Evolutionary conservation across 1,284 basidiomycete species (phyloP).

Genomic region (Melampsora americana): DNA sequence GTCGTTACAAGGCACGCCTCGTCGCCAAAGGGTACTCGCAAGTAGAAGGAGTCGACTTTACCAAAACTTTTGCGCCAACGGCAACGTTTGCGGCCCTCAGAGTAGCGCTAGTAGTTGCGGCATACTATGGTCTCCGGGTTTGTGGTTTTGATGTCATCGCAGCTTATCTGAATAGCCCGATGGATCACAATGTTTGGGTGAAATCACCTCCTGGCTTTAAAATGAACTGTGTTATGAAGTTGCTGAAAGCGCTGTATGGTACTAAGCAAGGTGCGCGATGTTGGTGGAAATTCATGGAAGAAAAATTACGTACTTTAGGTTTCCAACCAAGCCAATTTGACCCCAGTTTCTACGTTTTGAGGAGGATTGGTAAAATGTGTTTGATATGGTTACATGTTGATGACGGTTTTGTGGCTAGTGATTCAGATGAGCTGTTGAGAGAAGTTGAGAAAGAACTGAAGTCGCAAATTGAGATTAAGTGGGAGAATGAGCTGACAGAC

Average conservation of each 20-base stretch:
- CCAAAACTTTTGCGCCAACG: too few relatives aligned
- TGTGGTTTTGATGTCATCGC: slow-evolving; percentile 3
- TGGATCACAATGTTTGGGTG: slow-evolving; percentile 15
- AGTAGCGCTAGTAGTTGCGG: too few relatives aligned
- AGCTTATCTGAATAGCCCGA: slow-evolving; percentile 12
- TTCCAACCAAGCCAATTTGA: not conserved
- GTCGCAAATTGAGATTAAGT: slow-evolving; percentile 4
- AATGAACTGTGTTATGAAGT: not conserved
- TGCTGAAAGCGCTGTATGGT: slow-evolving; percentile 12
- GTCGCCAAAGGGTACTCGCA: too few relatives aligned
- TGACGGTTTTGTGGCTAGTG: too few relatives aligned
- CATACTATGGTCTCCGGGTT: not conserved
- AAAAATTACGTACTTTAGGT: not conserved
- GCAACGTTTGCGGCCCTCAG: too few relatives aligned
- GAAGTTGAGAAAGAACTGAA: slow-evolving; percentile 1
- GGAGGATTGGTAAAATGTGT: not conserved
- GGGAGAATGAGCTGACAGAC: not conserved
- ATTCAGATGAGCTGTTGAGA: not conserved
- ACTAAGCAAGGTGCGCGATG: slow-evolving; percentile 1
- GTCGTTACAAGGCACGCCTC: too few relatives aligned
- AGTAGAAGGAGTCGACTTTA: too few relatives aligned
- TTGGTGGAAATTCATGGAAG: too few relatives aligned
- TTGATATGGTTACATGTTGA: slow-evolving; percentile 16
- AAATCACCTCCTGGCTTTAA: slow-evolving; percentile 5
- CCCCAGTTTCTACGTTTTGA: slow-evolving; percentile 2